Evolutionary conservation across 1,284 basidiomycete species (phyloP).

Genomic region (Bjerkandera adusta): DNA sequence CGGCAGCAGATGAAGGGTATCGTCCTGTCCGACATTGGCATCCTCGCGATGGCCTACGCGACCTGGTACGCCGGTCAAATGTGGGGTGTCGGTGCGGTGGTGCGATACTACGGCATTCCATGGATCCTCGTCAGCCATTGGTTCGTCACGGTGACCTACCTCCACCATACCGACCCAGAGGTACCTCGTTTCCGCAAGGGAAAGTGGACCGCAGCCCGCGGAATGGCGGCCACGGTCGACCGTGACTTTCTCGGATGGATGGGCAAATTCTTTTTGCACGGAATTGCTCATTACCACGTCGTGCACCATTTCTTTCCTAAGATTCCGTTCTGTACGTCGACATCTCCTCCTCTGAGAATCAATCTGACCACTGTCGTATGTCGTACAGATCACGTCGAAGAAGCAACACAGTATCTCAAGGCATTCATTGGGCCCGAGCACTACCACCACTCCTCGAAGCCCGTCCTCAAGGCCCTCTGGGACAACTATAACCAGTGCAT

Average conservation of each 20-base stretch:
- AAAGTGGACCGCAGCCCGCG: constrained; percentile 50
- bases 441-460: constrained; percentile 47
- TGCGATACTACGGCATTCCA: constrained; percentile 55
- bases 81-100: constrained; percentile 36
- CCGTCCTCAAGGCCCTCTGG: constrained; percentile 54
- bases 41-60: constrained; percentile 42
- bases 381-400: constrained; percentile 40
- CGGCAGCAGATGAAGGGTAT: constrained; percentile 49
- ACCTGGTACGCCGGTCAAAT: constrained; percentile 30
- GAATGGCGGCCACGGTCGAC: constrained; percentile 61
- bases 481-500: constrained; percentile 57
- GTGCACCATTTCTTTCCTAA: constrained; percentile 30
- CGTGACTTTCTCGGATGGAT: constrained; percentile 48
- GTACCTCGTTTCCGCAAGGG: constrained; percentile 35
- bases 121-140: constrained; percentile 53
- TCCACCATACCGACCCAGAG: constrained; percentile 54
- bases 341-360: not conserved
- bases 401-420: constrained; percentile 51
- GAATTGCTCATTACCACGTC: constrained; percentile 39
- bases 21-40: constrained; percentile 51
- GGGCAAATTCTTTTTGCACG: constrained; percentile 36
- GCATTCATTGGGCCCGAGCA: constrained; percentile 55
- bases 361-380: not conserved
- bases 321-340: constrained; percentile 25
- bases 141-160: constrained; percentile 46